Evolutionary conservation across 2,329 filamentous ascomycete species (phyloP), one percentile per base, ranked within the genome.

Genomic region (Pseudocercospora vitis): DNA sequence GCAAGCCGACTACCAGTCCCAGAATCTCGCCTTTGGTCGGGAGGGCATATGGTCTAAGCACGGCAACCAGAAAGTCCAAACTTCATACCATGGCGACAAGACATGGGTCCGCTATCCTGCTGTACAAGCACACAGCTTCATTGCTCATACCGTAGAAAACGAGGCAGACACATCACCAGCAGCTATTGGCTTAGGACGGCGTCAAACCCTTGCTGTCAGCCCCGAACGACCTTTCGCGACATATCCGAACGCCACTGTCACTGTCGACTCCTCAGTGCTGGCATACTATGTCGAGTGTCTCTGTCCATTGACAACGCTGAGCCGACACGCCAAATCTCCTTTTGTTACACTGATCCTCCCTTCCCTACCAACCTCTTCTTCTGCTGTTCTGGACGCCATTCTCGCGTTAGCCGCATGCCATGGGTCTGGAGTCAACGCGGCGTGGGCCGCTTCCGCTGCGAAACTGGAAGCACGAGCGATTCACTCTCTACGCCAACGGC

Each of bases 351-450:
- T 47, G 7, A 47, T 47, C 4, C 9, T 47, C 16, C 44, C 44
- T 19, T 32, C 26, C 23, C 44, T 47, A 14, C 29, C 44, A n/a
- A 31, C 44, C n/a, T 28, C 29, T 19, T 47, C 44, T 0, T 47
- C 44, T 21, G 44, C 44, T 7, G 44, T 47, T 8, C 44, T 47
- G 8, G 44, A 47, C 7, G 44, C 44, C 24, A 47, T 31, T 29
- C 44, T 47, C 7, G 44, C 44, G 19, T 29, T 47, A 11, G 44
- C 44, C 5, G 44, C 44, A 18, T 32, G 44, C 19, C 44, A 47
- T 19, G 44, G 44, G 16, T 47, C 26, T 11, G 18, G 14, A 19
- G 23, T 32, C 8, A 47, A 47, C n/a, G 14, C n/a, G 14, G 24
- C 11, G 16, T 47, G 44, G 44, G 44, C 23, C 12, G 16, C 16